These are phyloP conservation scores for Microdochium bolleyi DNA, from an alignment of 2,329 filamentous ascomycete species.

Conservation along the genomic window DNA sequence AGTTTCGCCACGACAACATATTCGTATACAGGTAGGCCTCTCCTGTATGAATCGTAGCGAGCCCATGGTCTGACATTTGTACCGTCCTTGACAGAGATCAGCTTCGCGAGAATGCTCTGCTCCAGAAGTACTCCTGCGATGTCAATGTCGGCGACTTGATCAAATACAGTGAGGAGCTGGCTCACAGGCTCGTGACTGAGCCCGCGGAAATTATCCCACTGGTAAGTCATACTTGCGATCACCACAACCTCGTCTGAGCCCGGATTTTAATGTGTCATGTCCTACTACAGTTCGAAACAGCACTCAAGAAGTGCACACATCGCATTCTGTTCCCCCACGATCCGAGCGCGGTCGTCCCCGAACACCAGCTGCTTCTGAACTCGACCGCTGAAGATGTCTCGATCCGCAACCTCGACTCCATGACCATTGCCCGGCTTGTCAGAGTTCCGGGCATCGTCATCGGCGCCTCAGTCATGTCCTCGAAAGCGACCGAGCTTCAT, in stretches of 20 bases:
- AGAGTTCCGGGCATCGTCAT: conserved; percentile 97
- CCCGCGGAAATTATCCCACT: conserved; percentile 89
- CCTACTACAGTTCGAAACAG: conserved; percentile 69
- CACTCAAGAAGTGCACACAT: conserved; percentile 84
- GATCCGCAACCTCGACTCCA: conserved; percentile 88
- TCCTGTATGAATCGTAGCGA: background rate
- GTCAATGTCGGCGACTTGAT: conserved; percentile 94
- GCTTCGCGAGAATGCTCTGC: conserved; percentile 84
- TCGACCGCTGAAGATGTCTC: conserved; percentile 86
- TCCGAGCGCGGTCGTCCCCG: conserved; percentile 60
- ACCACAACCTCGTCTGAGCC: background rate
- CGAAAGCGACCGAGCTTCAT: conserved; percentile 80
- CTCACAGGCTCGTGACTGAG: conserved; percentile 80
- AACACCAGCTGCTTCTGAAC: conserved; percentile 92
- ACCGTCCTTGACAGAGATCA: conserved; percentile 63
- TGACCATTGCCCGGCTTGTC: conserved; percentile 89
- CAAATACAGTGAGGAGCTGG: conserved; percentile 91
- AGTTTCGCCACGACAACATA: conserved; percentile 87
- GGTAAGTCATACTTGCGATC: conserved; percentile 38
- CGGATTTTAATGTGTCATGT: background rate
- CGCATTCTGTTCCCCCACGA: conserved; percentile 83
- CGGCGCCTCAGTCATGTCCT: conserved; percentile 91
- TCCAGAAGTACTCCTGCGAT: conserved; percentile 94
- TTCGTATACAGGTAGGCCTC: conserved; percentile 78
- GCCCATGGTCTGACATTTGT: conserved; percentile 5